Conservation (phyloP, 2,329 filamentous ascomycete genomes). For the Rhinocladiella similis region DNA sequence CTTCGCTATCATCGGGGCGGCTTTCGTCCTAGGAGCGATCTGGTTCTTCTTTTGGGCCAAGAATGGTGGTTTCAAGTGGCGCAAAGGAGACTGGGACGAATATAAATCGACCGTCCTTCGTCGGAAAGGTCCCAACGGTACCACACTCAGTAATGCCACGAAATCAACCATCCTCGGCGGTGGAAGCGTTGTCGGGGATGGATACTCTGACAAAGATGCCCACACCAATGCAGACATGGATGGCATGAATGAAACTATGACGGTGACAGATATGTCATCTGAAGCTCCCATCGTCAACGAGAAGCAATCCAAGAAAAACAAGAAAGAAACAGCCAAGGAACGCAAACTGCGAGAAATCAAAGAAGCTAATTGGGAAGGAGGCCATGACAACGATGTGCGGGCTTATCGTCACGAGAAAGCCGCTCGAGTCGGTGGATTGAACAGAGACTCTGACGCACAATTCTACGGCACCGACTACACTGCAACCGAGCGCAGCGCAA, state of each 20-base stretch:
- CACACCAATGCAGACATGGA: slow-evolving; percentile 40
- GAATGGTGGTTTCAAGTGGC: slow-evolving; percentile 90
- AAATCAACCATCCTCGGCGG: slow-evolving; percentile 82
- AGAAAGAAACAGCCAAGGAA: slow-evolving; percentile 48
- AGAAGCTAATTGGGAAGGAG: slow-evolving; percentile 55
- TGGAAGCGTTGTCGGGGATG: slow-evolving; percentile 65
- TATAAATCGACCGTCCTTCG: slow-evolving; percentile 95
- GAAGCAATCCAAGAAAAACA: slow-evolving; percentile 39
- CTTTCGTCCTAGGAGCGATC: slow-evolving; percentile 72
- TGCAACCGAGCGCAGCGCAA: slow-evolving; percentile 53
- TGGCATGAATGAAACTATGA: slow-evolving; percentile 37
- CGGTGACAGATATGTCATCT: slow-evolving; percentile 27
- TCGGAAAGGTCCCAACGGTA: slow-evolving; percentile 85
- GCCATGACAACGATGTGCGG: slow-evolving; percentile 68
- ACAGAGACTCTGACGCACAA: slow-evolving; percentile 75
- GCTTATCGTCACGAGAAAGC: slow-evolving; percentile 84
- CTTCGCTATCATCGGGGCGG: slow-evolving; percentile 79
- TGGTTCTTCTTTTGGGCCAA: slow-evolving; percentile 99
- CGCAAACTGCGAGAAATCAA: slow-evolving; percentile 36
- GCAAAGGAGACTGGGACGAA: slow-evolving; percentile 89
- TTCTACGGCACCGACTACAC: slow-evolving; percentile 77
- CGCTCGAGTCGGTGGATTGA: slow-evolving; percentile 85
- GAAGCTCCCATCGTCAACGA: slow-evolving; percentile 36
- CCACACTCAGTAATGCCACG: slow-evolving; percentile 78
- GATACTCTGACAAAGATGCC: slow-evolving; percentile 63